These are phyloP conservation scores for Adansonia rubrostipa DNA, from an alignment of 441 rosid genomes.

Conservation along the genomic window DNA sequence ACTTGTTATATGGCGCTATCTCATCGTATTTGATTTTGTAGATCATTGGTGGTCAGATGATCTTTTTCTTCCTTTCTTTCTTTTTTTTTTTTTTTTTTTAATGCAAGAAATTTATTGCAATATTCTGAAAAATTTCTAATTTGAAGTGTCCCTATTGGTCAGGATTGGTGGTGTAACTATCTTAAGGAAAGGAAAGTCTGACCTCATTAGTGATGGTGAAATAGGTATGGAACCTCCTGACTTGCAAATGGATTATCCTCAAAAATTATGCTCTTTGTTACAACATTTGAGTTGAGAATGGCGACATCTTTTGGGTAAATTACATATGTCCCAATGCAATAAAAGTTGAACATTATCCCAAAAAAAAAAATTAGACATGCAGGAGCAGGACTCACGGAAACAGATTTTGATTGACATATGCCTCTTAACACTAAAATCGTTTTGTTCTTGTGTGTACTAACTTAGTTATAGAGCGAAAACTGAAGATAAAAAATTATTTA, in stretches of 20 bases:
- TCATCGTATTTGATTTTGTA: background rate
- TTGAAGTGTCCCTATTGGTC: slow-evolving; percentile 24
- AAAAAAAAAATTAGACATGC: background rate
- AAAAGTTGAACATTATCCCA: background rate
- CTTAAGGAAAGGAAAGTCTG: slow-evolving; percentile 81
- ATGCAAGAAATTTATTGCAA: background rate
- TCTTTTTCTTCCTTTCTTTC: background rate
- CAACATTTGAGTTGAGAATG: background rate
- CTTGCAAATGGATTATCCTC: background rate
- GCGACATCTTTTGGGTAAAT: background rate
- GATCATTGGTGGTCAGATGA: background rate
- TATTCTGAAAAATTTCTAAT: slow-evolving; percentile 28
- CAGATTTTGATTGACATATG: background rate
- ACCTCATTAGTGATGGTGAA: slow-evolving; percentile 83
- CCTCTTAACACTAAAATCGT: background rate
- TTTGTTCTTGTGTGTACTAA: background rate
- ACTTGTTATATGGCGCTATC: background rate
- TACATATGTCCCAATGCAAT: background rate
- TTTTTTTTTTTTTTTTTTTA: background rate
- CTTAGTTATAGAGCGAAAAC: background rate
- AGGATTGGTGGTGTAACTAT: slow-evolving; percentile 90
- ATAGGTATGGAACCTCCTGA: slow-evolving; percentile 49
- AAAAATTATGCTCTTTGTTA: background rate
- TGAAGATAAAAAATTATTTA: background rate
- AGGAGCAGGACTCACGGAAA: background rate